phyloP scores from a whole-genome alignment of 169 alveolate genomes.

The Eimeria maxima region DNA sequence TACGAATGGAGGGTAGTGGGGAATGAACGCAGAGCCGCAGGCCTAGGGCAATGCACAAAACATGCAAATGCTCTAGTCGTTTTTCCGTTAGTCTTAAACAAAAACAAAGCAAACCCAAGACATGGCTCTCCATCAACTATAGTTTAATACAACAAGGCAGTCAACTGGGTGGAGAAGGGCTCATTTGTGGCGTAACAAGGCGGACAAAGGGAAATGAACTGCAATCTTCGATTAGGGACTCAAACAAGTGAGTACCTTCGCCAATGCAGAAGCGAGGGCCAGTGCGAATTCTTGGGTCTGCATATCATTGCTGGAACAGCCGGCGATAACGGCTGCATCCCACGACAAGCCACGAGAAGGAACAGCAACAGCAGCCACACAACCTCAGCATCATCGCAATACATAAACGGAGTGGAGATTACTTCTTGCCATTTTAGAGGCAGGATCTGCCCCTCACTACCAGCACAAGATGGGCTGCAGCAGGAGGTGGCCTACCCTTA shows the following conservation, averaged over 20 bases:
- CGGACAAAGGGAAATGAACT: neutral
- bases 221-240: neutral
- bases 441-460: neutral
- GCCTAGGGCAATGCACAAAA: neutral
- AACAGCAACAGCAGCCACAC: constrained; percentile 24
- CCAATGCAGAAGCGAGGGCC: constrained; percentile 79
- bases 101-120: neutral
- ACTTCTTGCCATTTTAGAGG: neutral
- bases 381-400: neutral
- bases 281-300: constrained; percentile 84
- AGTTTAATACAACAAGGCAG: neutral
- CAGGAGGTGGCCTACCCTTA: constrained; percentile 26
- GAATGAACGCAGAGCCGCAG: constrained; percentile 70
- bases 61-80: neutral
- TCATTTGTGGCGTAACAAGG: neutral
- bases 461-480: neutral
- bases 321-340: constrained; percentile 77
- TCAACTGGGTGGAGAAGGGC: neutral
- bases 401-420: neutral
- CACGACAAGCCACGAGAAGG: neutral
- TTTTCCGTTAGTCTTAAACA: neutral
- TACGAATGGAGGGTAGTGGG: constrained; percentile 45
- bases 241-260: neutral
- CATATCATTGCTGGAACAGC: constrained; percentile 78
- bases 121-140: neutral